phyloP scores from a whole-genome alignment of 2,329 filamentous ascomycete genomes.

The Claviceps maximensis region DNA sequence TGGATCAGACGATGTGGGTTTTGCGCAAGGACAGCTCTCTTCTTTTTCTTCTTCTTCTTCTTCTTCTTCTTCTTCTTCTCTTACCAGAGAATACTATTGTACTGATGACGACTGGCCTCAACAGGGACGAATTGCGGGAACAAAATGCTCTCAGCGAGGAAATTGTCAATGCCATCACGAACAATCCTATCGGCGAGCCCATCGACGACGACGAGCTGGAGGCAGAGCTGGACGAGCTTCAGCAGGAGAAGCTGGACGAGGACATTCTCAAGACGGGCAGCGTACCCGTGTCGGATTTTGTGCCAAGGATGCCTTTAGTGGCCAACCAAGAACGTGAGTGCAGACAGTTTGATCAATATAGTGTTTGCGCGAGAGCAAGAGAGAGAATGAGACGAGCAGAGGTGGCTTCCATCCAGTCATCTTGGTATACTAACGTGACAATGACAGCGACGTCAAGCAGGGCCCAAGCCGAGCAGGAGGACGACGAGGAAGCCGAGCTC shows the following conservation, averaged over 20 bases:
- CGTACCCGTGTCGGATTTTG: constrained; percentile 66
- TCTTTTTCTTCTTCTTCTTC: neutral
- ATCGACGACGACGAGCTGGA: constrained; percentile 82
- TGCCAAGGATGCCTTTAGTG: constrained; percentile 64
- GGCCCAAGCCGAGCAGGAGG: constrained; percentile 49
- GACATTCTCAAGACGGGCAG: constrained; percentile 83
- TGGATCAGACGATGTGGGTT: constrained; percentile 85
- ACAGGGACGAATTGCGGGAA: constrained; percentile 77
- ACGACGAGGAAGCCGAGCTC: constrained; percentile 92
- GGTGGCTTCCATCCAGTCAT: neutral
- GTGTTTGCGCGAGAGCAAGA: neutral
- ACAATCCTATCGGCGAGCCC: constrained; percentile 49
- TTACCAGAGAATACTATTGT: neutral
- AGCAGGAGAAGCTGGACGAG: constrained; percentile 87
- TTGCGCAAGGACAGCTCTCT: neutral
- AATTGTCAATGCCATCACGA: constrained; percentile 75
- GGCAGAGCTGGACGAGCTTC: constrained; percentile 69
- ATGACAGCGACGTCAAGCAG: constrained; percentile 19
- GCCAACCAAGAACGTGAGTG: constrained; percentile 64
- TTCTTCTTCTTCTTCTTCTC: neutral
- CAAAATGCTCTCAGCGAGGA: constrained; percentile 90
- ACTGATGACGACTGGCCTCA: neutral
- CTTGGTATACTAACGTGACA: constrained; percentile 4
- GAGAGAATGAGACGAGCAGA: neutral
- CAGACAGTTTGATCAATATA: neutral